Conservation (phyloP, 2,329 filamentous ascomycete genomes). For the Coniella vitis region DNA sequence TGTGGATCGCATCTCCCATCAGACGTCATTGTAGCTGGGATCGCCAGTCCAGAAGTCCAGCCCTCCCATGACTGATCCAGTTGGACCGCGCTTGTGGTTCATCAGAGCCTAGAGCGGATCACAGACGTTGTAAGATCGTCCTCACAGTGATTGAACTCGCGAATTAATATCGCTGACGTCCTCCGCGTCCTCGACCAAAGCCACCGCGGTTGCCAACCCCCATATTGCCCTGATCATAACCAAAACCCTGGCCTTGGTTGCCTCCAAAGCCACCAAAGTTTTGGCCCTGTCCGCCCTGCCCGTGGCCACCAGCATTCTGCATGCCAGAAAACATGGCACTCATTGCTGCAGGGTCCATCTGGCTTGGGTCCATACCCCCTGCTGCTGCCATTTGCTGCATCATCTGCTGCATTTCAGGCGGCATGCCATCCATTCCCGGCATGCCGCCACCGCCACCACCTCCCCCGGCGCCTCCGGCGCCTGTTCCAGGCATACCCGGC, state of each 20-base stretch:
- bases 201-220: constrained; percentile 27
- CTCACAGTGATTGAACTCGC: not conserved
- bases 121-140: too few species aligned
- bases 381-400: constrained; percentile 63
- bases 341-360: constrained; percentile 57
- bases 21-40: too few species aligned
- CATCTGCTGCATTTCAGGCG: constrained; percentile 61
- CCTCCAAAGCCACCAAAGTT: constrained; percentile 47
- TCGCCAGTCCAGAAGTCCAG: too few species aligned
- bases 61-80: too few species aligned
- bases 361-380: constrained; percentile 56
- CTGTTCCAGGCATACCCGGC: constrained; percentile 30
- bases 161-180: constrained; percentile 19
- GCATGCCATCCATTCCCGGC: constrained; percentile 56
- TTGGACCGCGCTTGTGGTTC: too few species aligned
- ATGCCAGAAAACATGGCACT: constrained; percentile 54
- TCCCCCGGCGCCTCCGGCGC: constrained; percentile 22
- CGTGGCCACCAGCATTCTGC: constrained; percentile 38
- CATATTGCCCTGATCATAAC: constrained; percentile 41
- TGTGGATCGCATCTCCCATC: too few species aligned
- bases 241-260: constrained; percentile 45
- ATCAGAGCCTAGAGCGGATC: too few species aligned
- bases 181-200: constrained; percentile 25
- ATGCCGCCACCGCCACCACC: constrained; percentile 30
- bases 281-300: constrained; percentile 44